These are phyloP conservation scores for Monosporascus sp. DNA, from an alignment of 2,329 filamentous ascomycete genomes.

Conservation along the genomic window DNA sequence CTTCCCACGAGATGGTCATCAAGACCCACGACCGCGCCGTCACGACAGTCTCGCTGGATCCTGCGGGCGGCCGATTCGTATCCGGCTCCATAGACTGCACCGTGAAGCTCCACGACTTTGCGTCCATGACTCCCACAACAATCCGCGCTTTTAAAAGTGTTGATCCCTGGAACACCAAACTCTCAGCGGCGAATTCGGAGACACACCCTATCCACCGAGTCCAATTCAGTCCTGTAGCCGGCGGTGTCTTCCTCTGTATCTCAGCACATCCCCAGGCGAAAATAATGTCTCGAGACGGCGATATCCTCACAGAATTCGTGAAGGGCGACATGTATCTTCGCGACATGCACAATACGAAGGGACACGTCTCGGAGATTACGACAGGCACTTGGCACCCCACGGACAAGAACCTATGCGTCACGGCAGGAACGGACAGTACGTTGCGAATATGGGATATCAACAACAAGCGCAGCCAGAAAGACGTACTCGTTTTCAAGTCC, in stretches of 20 bases:
- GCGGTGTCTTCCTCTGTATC: conserved; percentile 76
- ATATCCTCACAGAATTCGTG: conserved; percentile 78
- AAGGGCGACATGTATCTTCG: conserved; percentile 98
- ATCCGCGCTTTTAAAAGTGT: conserved; percentile 89
- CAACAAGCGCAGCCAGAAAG: conserved; percentile 80
- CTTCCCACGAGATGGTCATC: conserved; percentile 87
- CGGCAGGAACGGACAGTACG: conserved; percentile 91
- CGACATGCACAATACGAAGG: conserved; percentile 97
- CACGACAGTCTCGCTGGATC: conserved; percentile 78
- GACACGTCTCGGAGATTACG: conserved; percentile 88
- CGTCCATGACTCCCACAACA: conserved; percentile 91
- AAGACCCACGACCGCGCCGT: conserved; percentile 89
- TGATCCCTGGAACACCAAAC: conserved; percentile 77
- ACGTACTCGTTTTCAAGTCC: conserved; percentile 94
- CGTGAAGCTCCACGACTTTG: conserved; percentile 90
- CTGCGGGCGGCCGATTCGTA: conserved; percentile 75
- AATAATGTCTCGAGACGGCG: conserved; percentile 83
- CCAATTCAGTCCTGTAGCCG: conserved; percentile 78
- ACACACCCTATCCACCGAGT: conserved; percentile 84
- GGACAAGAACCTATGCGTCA: conserved; percentile 79
- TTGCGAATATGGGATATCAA: conserved; percentile 96
- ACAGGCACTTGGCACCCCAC: conserved; percentile 87
- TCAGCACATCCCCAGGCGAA: conserved; percentile 87
- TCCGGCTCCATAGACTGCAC: conserved; percentile 91
- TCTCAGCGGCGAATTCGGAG: conserved; percentile 64